Conservation (phyloP, 1,139 yeast genomes). For the Arxiozyma bovina region DNA sequence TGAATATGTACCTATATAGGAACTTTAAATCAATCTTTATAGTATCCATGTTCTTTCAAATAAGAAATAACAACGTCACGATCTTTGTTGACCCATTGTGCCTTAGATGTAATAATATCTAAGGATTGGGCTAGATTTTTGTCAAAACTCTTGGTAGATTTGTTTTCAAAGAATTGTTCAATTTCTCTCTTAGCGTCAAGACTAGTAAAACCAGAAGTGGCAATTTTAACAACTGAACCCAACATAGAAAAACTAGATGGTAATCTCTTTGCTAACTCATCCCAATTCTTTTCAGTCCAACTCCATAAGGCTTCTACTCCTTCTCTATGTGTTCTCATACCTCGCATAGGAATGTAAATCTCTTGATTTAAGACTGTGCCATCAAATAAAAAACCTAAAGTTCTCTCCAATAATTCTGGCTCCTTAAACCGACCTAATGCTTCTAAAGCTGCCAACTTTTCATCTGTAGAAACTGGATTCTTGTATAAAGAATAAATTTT, state of each 20-base stretch:
- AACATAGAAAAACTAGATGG: constrained; percentile 82
- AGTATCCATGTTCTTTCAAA: constrained; percentile 32
- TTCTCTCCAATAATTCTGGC: constrained; percentile 48
- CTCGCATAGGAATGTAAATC: constrained; percentile 66
- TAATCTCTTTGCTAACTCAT: constrained; percentile 47
- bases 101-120: constrained; percentile 45
- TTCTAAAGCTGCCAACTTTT: constrained; percentile 66
- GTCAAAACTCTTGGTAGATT: too few species aligned
- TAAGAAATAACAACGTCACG: constrained; percentile 44
- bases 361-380: constrained; percentile 76
- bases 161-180: too few species aligned
- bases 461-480: constrained; percentile 60
- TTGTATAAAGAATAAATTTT: constrained; percentile 55
- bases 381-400: constrained; percentile 53
- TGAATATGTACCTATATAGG: too few species aligned
- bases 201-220: constrained; percentile 31
- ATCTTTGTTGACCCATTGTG: constrained; percentile 62
- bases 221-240: constrained; percentile 56
- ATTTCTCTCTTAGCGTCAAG: too few species aligned
- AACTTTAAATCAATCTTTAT: too few species aligned
- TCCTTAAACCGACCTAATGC: constrained; percentile 65
- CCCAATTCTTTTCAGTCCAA: constrained; percentile 80
- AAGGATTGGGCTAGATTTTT: too few species aligned
- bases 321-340: constrained; percentile 50
- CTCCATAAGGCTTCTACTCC: constrained; percentile 62